Percentiles rank a stretch among this genome's conserved stretches.
Evolutionary conservation across 225 moss, liverwort and hornwort genomes (phyloP).

Genomic region (Bryoerythrophyllum caledonicum): DNA sequence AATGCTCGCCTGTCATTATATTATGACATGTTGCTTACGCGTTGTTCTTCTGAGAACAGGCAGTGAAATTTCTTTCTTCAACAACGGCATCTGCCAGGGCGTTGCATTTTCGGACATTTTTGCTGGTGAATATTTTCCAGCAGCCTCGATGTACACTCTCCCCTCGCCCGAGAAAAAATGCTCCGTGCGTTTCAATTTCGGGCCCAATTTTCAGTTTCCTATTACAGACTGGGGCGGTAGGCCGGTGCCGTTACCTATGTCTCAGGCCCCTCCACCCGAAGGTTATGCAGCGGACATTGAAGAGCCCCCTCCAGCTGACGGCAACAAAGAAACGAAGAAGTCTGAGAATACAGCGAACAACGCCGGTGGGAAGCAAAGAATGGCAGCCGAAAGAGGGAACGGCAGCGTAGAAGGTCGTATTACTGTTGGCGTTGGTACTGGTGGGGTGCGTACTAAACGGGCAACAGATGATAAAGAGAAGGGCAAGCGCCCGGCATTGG

Average conservation of each 20-base stretch:
- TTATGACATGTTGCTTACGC: constrained; percentile 12
- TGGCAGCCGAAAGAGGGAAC: constrained; percentile 67
- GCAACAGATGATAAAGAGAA: constrained; percentile 55
- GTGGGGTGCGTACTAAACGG: constrained; percentile 56
- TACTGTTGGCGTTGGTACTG: constrained; percentile 21
- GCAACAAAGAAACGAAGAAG: constrained; percentile 50
- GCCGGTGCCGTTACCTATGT: constrained; percentile 77
- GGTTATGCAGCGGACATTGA: constrained; percentile 57
- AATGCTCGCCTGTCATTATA: not conserved
- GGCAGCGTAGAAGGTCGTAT: constrained; percentile 41
- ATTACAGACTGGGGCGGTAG: constrained; percentile 71
- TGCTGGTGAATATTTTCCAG: constrained; percentile 90
- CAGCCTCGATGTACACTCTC: constrained; percentile 95
- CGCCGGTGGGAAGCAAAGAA: constrained; percentile 62
- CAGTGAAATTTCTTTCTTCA: constrained; percentile 88
- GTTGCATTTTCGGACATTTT: constrained; percentile 72
- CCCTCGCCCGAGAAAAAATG: constrained; percentile 76
- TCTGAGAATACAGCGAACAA: constrained; percentile 41
- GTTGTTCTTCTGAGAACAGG: constrained; percentile 44
- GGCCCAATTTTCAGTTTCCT: constrained; percentile 80
- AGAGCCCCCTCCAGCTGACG: constrained; percentile 53
- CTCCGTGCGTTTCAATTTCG: constrained; percentile 91
- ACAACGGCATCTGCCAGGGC: constrained; percentile 83
- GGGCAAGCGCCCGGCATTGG: constrained; percentile 38
- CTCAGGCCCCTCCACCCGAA: constrained; percentile 71